phyloP scores from a whole-genome alignment of 2,329 filamentous ascomycete species.

The Monosporascus sp. region DNA sequence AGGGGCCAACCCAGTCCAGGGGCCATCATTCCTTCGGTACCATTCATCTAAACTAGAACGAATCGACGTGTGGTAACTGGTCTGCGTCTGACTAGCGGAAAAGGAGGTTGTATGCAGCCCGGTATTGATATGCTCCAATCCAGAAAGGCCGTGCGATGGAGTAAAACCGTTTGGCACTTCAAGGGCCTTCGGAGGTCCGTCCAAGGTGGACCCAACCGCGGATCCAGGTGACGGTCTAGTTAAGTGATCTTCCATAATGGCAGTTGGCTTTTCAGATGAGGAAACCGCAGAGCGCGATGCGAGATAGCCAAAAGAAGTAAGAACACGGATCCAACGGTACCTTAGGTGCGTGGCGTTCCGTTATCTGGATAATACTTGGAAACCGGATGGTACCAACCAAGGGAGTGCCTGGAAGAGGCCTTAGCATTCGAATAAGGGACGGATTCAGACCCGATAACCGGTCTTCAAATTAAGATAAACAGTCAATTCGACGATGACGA shows the following conservation, averaged over 20 bases:
- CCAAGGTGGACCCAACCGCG: conserved; percentile 12
- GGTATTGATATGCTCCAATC: conserved; percentile 10
- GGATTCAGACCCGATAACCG: background rate
- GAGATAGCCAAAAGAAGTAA: background rate
- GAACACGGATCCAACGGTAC: background rate
- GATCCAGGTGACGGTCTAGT: conserved; percentile 13
- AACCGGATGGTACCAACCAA: background rate
- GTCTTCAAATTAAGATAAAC: background rate
- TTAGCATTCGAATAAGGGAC: background rate
- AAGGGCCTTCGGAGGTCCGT: conserved; percentile 13
- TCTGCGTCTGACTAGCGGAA: conserved; percentile 2
- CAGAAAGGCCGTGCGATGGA: conserved; percentile 9
- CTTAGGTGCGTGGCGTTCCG: background rate
- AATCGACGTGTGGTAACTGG: conserved; percentile 3
- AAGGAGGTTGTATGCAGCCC: conserved; percentile 2
- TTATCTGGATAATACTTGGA: background rate
- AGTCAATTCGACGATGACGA: too few relatives aligned
- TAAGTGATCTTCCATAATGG: conserved; percentile 12
- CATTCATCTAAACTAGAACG: conserved; percentile 27
- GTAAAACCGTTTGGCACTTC: conserved; percentile 14
- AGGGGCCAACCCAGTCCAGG: conserved; percentile 34
- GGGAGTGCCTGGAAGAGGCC: background rate
- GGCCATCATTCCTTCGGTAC: conserved; percentile 34
- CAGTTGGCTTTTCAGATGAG: background rate
- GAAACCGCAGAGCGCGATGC: background rate